Percentiles rank a stretch among this genome's conserved stretches.
Evolutionary conservation across 345 rosid genomes (phyloP).

Genomic region (Orychophragmus violaceus): DNA sequence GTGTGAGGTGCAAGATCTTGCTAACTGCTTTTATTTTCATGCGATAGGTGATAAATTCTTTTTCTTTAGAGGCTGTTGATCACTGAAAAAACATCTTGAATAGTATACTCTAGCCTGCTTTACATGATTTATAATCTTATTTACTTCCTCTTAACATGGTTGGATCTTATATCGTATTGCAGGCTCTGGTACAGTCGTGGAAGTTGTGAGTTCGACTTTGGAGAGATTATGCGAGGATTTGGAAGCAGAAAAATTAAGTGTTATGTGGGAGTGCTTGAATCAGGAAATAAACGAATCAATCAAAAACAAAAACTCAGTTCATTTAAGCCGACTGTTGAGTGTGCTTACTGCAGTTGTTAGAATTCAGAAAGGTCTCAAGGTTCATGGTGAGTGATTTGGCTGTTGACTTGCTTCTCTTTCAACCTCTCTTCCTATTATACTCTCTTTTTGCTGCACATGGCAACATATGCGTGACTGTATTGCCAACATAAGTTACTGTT

Average conservation of each 20-base stretch:
- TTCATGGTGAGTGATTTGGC: conserved; percentile 50
- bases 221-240: conserved; percentile 55
- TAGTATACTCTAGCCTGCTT: neutral
- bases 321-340: conserved; percentile 46
- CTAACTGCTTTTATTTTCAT: conserved; percentile 10
- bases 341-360: conserved; percentile 50
- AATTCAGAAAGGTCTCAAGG: conserved; percentile 35
- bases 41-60: neutral
- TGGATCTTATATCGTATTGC: conserved; percentile 20
- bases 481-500: conserved; percentile 1
- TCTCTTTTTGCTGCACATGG: neutral
- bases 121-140: neutral
- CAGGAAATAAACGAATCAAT: conserved; percentile 39
- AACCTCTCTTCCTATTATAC: neutral
- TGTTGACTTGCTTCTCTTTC: conserved; percentile 7
- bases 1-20: conserved; percentile 6
- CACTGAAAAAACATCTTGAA: neutral
- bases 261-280: conserved; percentile 54
- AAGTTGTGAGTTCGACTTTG: conserved; percentile 50
- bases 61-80: neutral
- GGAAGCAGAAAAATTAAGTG: conserved; percentile 42
- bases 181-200: conserved; percentile 56
- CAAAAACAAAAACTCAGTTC: conserved; percentile 25
- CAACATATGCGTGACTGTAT: conserved; percentile 2
- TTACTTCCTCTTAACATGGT: conserved; percentile 1